These are phyloP conservation scores for Nicotiana undulata DNA, from an alignment of 257 asterid genomes.

Conservation along the genomic window DNA sequence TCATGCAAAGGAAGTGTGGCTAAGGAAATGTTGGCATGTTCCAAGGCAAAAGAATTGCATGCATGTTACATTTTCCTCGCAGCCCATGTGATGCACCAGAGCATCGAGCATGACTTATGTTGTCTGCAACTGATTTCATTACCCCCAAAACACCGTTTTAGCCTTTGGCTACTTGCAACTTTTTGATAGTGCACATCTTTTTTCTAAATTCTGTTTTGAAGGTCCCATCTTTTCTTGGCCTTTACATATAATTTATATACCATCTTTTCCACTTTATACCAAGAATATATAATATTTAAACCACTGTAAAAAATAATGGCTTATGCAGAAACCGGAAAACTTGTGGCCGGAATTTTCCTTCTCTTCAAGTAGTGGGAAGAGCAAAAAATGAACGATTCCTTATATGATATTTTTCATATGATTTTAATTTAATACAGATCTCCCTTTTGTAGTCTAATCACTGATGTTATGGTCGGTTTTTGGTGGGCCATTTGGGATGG, in stretches of 20 bases:
- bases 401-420: slow-evolving; percentile 1
- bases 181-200: slow-evolving; percentile 32
- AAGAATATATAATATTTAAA: not conserved
- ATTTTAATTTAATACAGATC: not conserved
- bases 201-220: slow-evolving; percentile 21
- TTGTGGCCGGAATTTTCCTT: not conserved
- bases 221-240: slow-evolving; percentile 38
- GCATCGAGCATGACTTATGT: slow-evolving; percentile 44
- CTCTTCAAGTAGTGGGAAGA: slow-evolving; percentile 3
- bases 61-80: slow-evolving; percentile 37
- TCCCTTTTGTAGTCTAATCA: not conserved
- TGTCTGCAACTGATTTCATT: slow-evolving; percentile 38
- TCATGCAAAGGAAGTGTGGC: slow-evolving; percentile 15
- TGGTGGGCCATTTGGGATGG: slow-evolving; percentile 2
- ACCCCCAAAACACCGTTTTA: slow-evolving; percentile 30
- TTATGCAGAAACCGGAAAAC: not conserved
- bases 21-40: slow-evolving; percentile 40
- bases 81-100: slow-evolving; percentile 69
- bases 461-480: slow-evolving; percentile 6
- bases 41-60: slow-evolving; percentile 25
- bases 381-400: not conserved
- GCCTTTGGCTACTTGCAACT: slow-evolving; percentile 40
- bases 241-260: slow-evolving; percentile 2
- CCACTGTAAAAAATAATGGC: not conserved
- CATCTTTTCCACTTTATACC: not conserved